These are phyloP conservation scores for Acer saccharum DNA, from an alignment of 345 rosid species.

Conservation along the genomic window DNA sequence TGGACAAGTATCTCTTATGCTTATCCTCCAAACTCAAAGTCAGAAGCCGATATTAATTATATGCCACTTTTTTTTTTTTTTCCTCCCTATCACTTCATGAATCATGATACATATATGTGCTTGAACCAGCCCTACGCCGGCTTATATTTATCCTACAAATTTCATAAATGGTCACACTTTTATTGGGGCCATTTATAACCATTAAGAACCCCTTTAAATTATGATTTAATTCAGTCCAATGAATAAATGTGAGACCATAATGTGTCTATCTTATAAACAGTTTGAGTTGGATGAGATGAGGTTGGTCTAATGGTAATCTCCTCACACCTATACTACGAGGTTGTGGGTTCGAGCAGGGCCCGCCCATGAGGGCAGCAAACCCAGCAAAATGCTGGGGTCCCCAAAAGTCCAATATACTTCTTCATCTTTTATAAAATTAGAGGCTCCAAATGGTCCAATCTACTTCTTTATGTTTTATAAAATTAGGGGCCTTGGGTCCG, in stretches of 20 bases:
- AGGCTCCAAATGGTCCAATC: too few species aligned
- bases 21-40: slow-evolving; percentile 11
- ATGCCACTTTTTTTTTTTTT: neutral
- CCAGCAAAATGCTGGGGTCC: too few species aligned
- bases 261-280: too few species aligned
- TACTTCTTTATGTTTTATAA: too few species aligned
- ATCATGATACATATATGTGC: neutral
- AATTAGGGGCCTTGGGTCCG: too few species aligned
- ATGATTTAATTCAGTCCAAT: neutral
- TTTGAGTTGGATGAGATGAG: too few species aligned
- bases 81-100: neutral
- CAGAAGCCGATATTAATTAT: neutral
- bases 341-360: too few species aligned
- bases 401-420: too few species aligned
- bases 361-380: too few species aligned
- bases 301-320: too few species aligned
- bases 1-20: slow-evolving; percentile 20
- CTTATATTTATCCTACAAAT: neutral
- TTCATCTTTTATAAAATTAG: too few species aligned
- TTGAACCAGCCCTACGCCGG: neutral
- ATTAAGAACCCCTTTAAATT: neutral
- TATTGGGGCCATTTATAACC: neutral
- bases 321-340: too few species aligned
- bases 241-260: neutral
- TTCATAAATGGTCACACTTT: neutral